Conservation (phyloP, 371 early-diverging fungal species). For the Mortierella sp. region DNA sequence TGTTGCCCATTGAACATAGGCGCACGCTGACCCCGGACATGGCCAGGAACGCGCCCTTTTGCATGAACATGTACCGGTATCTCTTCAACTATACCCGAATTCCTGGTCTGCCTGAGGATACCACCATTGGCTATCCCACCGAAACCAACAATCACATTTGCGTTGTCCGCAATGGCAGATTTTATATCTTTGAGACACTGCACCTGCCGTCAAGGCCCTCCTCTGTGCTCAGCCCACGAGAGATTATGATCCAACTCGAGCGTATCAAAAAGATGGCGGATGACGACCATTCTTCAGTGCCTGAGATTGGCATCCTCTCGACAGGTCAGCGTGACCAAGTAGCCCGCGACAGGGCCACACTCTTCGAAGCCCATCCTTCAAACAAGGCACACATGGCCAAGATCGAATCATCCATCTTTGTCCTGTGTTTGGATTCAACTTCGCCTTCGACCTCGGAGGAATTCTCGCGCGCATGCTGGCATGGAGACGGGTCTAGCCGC, state of each 20-base stretch:
- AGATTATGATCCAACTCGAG: constrained; percentile 53
- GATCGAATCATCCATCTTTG: constrained; percentile 86
- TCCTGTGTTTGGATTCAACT: constrained; percentile 87
- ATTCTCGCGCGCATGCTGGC: constrained; percentile 86
- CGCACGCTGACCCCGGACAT: constrained; percentile 72
- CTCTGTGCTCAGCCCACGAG: constrained; percentile 52
- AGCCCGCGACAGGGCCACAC: constrained; percentile 64
- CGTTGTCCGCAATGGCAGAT: constrained; percentile 72
- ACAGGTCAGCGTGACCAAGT: constrained; percentile 65
- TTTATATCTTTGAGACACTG: constrained; percentile 75
- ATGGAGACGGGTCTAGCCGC: constrained; percentile 92
- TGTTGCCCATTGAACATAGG: constrained; percentile 6
- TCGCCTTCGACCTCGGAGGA: constrained; percentile 89
- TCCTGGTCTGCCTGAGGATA: constrained; percentile 64
- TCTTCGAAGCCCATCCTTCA: constrained; percentile 71
- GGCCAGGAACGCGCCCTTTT: constrained; percentile 70
- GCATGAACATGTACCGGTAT: constrained; percentile 74
- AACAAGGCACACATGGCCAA: constrained; percentile 78
- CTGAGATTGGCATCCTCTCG: constrained; percentile 64
- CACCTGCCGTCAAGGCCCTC: constrained; percentile 61
- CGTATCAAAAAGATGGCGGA: constrained; percentile 56
- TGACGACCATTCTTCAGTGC: constrained; percentile 37
- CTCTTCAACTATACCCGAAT: constrained; percentile 72
- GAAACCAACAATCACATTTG: constrained; percentile 67
- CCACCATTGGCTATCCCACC: constrained; percentile 56